Evolutionary conservation across 768 basidiomycete species (phyloP).

Genomic region (Cyathus striatus): DNA sequence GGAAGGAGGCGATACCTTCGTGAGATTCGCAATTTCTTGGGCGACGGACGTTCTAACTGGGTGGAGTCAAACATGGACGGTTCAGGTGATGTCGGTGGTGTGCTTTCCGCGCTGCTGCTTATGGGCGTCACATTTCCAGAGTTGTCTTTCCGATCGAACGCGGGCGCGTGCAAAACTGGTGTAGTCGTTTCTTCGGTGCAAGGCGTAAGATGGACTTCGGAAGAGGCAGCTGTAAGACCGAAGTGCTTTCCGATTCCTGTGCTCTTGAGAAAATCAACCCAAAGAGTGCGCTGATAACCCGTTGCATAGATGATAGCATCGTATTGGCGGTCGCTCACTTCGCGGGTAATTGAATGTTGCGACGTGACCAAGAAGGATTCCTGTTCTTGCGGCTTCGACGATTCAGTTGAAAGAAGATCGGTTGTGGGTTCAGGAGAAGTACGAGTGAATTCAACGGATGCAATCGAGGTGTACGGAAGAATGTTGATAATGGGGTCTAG

Average conservation of each 20-base stretch:
- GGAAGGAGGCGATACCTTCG: constrained; percentile 39
- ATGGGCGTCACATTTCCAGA: constrained; percentile 7
- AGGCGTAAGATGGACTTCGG: constrained; percentile 20
- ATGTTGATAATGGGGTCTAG: constrained; percentile 28
- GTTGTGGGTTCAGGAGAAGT: not conserved
- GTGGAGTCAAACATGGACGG: constrained; percentile 11
- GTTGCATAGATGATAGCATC: constrained; percentile 49
- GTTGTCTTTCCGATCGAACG: constrained; percentile 4
- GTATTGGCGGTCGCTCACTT: constrained; percentile 27
- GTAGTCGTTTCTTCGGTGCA: too few species aligned
- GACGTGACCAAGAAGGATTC: constrained; percentile 18
- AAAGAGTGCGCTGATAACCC: constrained; percentile 46
- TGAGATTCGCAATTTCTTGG: constrained; percentile 25
- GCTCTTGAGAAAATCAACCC: constrained; percentile 35
- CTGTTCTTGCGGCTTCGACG: not conserved
- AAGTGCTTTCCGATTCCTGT: constrained; percentile 33
- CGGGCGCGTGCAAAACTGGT: constrained; percentile 8
- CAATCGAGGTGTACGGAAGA: constrained; percentile 28
- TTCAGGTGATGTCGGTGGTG: constrained; percentile 19
- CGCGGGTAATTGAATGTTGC: constrained; percentile 30
- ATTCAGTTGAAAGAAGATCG: constrained; percentile 13
- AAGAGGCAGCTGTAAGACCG: constrained; percentile 20
- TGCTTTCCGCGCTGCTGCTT: constrained; percentile 15
- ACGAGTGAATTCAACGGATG: constrained; percentile 19
- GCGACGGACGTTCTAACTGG: constrained; percentile 7